phyloP scores from a whole-genome alignment of 2,329 filamentous ascomycete genomes.

The Knufia fluminis region DNA sequence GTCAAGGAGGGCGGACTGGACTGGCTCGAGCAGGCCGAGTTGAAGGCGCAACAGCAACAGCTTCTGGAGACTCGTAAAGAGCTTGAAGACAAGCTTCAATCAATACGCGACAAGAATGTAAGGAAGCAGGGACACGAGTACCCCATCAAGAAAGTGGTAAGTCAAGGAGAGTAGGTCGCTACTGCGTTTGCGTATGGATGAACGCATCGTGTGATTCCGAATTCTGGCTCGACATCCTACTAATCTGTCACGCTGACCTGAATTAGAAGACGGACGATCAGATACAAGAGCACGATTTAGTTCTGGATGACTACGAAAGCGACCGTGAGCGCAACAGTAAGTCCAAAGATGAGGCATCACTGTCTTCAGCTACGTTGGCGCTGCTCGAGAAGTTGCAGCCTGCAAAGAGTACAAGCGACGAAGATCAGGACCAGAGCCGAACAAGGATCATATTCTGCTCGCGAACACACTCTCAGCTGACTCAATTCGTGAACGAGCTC shows the following conservation, averaged over 20 bases:
- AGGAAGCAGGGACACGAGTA: constrained; percentile 36
- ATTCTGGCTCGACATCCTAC: background rate
- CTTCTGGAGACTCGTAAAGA: constrained; percentile 60
- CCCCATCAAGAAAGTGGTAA: constrained; percentile 38
- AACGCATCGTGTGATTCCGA: background rate
- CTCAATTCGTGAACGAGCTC: constrained; percentile 78
- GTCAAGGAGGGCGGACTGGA: constrained; percentile 41
- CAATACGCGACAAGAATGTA: background rate
- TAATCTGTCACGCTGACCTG: background rate
- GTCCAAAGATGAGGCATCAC: constrained; percentile 32
- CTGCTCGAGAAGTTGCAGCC: constrained; percentile 58
- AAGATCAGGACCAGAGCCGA: constrained; percentile 52
- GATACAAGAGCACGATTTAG: constrained; percentile 57
- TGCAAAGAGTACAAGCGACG: constrained; percentile 28
- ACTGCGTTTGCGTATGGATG: background rate
- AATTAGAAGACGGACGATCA: constrained; percentile 1
- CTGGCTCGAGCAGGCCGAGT: constrained; percentile 74
- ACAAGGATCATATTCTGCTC: constrained; percentile 89
- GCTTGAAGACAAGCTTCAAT: constrained; percentile 50
- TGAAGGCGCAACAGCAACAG: constrained; percentile 57
- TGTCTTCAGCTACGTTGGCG: constrained; percentile 67
- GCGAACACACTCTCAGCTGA: constrained; percentile 82
- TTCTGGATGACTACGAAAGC: constrained; percentile 66
- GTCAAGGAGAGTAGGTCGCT: constrained; percentile 4
- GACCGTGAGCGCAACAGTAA: constrained; percentile 41